Conservation (phyloP, 768 basidiomycete genomes). For the Mycena filopes region DNA sequence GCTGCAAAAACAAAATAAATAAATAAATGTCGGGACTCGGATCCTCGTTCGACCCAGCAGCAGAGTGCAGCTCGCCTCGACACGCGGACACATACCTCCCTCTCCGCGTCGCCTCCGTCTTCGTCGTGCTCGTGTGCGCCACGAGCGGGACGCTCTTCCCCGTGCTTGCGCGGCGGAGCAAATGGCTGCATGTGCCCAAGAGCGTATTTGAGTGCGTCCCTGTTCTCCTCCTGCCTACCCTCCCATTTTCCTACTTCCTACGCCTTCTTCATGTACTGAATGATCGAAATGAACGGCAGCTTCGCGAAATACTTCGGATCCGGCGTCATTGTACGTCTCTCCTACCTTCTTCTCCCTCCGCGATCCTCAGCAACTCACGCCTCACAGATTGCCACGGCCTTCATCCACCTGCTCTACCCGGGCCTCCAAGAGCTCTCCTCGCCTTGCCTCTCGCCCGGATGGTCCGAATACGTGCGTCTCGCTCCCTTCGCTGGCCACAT, state of each 20-base stretch:
- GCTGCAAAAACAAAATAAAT: too few species aligned
- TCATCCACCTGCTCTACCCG: slow-evolving; percentile 85
- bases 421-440: slow-evolving; percentile 80
- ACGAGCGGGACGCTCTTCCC: slow-evolving; percentile 64
- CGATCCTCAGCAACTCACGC: not conserved
- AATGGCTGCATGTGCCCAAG: slow-evolving; percentile 52
- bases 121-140: slow-evolving; percentile 62
- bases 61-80: slow-evolving; percentile 52
- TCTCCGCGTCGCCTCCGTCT: slow-evolving; percentile 65
- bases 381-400: slow-evolving; percentile 85
- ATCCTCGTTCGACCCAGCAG: slow-evolving; percentile 21
- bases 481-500: not conserved
- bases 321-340: slow-evolving; percentile 78
- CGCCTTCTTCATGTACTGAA: too few species aligned
- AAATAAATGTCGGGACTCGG: too few species aligned
- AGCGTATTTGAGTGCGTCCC: slow-evolving; percentile 61
- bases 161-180: slow-evolving; percentile 55
- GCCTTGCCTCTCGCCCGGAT: slow-evolving; percentile 75
- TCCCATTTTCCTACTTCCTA: not conserved
- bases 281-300: slow-evolving; percentile 45
- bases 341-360: not conserved
- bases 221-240: not conserved
- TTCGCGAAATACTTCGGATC: slow-evolving; percentile 95
- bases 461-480: slow-evolving; percentile 78
- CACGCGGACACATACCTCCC: slow-evolving; percentile 49